Evolutionary conservation across 805 yeast genomes (phyloP).

Genomic region (Teunomyces kruisii): DNA sequence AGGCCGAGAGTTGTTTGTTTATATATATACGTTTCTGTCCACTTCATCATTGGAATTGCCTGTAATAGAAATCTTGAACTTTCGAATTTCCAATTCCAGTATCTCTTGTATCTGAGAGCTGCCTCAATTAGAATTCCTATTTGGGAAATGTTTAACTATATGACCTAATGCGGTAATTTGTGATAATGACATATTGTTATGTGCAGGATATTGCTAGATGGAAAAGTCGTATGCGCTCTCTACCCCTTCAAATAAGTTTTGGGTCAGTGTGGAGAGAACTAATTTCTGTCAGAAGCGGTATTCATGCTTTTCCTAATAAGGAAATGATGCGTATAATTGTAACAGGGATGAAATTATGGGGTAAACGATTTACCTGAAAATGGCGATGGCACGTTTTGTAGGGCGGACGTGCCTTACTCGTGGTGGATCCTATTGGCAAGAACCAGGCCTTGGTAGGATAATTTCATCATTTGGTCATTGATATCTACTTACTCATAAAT

Average conservation of each 20-base stretch:
- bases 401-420: no score
- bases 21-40: neutral
- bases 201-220: neutral
- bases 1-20: neutral
- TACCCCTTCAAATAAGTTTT: neutral
- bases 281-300: neutral
- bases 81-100: neutral
- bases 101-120: neutral
- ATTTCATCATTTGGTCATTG: constrained; percentile 1
- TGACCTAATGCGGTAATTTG: constrained; percentile 7
- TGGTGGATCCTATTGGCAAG: no score
- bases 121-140: constrained; percentile 9
- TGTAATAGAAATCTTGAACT: neutral
- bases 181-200: neutral
- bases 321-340: neutral
- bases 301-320: neutral
- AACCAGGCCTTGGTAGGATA: no score
- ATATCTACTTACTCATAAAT: constrained; percentile 1
- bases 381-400: neutral
- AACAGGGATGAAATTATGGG: neutral
- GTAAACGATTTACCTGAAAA: neutral
- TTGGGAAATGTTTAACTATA: constrained; percentile 4
- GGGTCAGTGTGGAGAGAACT: neutral
- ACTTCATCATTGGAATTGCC: neutral
- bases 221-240: neutral